Evolutionary conservation across 345 rosid genomes (phyloP).

Genomic region (Pistacia integerrima): DNA sequence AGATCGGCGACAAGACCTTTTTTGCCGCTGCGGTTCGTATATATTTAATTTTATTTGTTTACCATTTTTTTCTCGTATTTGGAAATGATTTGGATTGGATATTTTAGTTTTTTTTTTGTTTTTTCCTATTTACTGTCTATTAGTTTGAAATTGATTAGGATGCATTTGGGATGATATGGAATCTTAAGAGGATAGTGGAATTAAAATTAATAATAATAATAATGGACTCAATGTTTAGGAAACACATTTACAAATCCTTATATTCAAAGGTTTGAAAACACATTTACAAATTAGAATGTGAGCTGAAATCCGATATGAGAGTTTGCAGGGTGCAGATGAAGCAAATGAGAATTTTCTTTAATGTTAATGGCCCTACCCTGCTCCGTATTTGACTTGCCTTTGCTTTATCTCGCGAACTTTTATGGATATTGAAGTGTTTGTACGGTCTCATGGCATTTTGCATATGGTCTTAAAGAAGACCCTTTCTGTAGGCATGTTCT

Average conservation of each 20-base stretch:
- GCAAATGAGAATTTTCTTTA: neutral
- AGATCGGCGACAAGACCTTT: constrained; percentile 99
- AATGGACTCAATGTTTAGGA: neutral
- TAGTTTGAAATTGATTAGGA: constrained; percentile 3
- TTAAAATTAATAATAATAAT: neutral
- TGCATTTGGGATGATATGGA: neutral
- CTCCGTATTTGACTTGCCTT: neutral
- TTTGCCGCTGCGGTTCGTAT: constrained; percentile 93
- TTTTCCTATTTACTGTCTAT: neutral
- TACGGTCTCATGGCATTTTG: neutral
- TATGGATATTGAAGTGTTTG: neutral
- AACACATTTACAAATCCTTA: neutral
- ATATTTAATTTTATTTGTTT: neutral
- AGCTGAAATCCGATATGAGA: neutral
- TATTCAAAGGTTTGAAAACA: neutral
- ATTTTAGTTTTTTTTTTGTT: neutral
- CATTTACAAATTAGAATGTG: neutral
- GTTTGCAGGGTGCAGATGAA: neutral
- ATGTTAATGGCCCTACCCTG: neutral
- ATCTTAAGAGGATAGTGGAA: neutral
- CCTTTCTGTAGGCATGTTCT: neutral
- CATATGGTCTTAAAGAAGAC: neutral
- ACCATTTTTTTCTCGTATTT: neutral
- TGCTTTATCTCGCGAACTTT: neutral
- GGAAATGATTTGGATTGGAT: neutral